Base-by-base conservation (phyloP, 768 basidiomycete genomes). In the Cystoderma amianthinum region DNA sequence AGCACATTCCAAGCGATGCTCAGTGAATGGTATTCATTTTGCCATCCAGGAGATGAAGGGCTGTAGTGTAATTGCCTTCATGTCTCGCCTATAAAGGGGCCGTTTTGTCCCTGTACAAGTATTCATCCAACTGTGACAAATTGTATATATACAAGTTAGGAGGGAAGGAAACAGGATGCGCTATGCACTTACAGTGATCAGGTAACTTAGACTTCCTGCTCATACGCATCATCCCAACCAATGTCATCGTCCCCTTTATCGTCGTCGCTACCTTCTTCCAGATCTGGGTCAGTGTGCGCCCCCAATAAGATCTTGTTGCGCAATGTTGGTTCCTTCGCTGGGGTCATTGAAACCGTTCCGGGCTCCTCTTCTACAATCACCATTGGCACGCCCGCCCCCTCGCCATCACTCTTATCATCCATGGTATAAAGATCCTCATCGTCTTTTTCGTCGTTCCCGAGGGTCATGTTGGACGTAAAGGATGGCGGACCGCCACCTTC, bases 151-250 rank as follows among this genome's bases (percentile, higher is more conserved):
- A n/a, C n/a, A n/a, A n/a, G n/a, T n/a, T n/a, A n/a, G n/a, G n/a
- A n/a, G n/a, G n/a, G n/a, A n/a, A n/a, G n/a, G n/a, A n/a, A n/a
- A n/a, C n/a, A n/a, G n/a, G n/a, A n/a, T n/a, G n/a, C n/a, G n/a
- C n/a, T n/a, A n/a, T n/a, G n/a, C n/a, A n/a, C n/a, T n/a, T n/a
- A n/a, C n/a, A n/a, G n/a, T n/a, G n/a, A n/a, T n/a, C n/a, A n/a
- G n/a, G n/a, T n/a, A n/a, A 19, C 32, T 59, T 48, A 76, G 34
- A 84, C 75, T 60, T 89, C 86, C 53, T 88, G 85, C 52, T 89
- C 85, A 50, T 84, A 89, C n/a, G n/a, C n/a, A n/a, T n/a, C n/a
- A n/a, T n/a, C n/a, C n/a, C n/a, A n/a, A 18, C 57, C 82, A 45
- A 68, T 68, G 17, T 63, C 67, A 61, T 74, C 76, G 48, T 76